Conservation (phyloP, 805 yeast genomes). For the Yamadazyma sp. region DNA sequence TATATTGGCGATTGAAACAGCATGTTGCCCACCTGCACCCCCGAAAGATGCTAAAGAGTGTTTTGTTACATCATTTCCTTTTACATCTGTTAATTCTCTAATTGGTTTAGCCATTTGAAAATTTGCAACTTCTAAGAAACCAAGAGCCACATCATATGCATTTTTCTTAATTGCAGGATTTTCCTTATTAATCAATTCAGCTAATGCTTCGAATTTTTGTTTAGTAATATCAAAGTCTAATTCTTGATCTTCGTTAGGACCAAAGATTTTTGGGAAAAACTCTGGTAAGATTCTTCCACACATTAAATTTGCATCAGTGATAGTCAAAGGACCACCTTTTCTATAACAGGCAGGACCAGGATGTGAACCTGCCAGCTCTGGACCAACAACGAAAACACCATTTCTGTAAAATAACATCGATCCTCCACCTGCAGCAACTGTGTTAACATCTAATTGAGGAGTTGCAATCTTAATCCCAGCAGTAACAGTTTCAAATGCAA, state of each 20-base stretch:
- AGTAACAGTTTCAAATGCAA: constrained; percentile 77
- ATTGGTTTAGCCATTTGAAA: constrained; percentile 89
- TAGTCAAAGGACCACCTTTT: constrained; percentile 79
- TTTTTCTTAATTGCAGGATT: constrained; percentile 43
- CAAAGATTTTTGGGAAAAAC: constrained; percentile 77
- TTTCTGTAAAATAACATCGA: constrained; percentile 28
- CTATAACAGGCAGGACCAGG: constrained; percentile 90
- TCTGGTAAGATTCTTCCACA: constrained; percentile 72
- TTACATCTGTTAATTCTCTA: constrained; percentile 79
- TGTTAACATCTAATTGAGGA: constrained; percentile 63
- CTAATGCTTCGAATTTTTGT: constrained; percentile 49
- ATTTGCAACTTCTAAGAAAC: constrained; percentile 79
- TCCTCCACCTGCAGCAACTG: constrained; percentile 43
- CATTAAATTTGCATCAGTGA: constrained; percentile 79
- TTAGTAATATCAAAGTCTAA: constrained; percentile 56
- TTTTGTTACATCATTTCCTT: constrained; percentile 62
- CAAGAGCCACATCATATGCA: constrained; percentile 70
- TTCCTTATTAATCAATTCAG: constrained; percentile 54
- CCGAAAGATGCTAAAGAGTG: constrained; percentile 83
- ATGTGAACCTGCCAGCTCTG: constrained; percentile 82
- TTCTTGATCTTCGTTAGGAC: constrained; percentile 72
- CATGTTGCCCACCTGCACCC: constrained; percentile 94
- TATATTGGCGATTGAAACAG: constrained; percentile 69
- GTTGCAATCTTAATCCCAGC: constrained; percentile 83
- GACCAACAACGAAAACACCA: constrained; percentile 67